Evolutionary conservation across 352 stramenopile species (phyloP).

Genomic region (Pythium oligandrum): DNA sequence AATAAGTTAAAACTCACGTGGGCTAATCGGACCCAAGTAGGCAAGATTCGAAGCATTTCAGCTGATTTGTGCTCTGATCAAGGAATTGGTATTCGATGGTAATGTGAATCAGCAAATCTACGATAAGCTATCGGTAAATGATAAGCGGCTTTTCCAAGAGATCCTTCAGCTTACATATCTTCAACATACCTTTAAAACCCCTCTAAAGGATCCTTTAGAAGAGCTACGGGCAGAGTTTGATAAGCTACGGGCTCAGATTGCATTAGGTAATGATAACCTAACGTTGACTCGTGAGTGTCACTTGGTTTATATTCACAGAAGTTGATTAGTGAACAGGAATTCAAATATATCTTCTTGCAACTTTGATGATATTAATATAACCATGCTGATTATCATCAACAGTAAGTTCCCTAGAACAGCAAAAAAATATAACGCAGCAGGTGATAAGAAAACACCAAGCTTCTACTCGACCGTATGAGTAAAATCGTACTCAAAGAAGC

Average conservation of each 20-base stretch:
- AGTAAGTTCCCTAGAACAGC: no score
- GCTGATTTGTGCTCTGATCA: slow-evolving; percentile 6
- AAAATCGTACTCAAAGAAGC: no score
- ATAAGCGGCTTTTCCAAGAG: no score
- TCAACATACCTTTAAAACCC: slow-evolving; percentile 6
- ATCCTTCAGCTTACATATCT: no score
- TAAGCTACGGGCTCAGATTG: slow-evolving; percentile 5
- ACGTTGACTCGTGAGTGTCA: slow-evolving; percentile 7
- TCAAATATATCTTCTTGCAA: slow-evolving; percentile 7
- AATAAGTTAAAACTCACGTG: slow-evolving; percentile 9
- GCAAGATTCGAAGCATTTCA: slow-evolving; percentile 2
- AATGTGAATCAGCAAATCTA: no score
- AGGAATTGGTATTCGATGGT: slow-evolving; percentile 9
- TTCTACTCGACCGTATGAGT: no score
- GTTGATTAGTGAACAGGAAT: slow-evolving; percentile 7
- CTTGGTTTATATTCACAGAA: slow-evolving; percentile 11
- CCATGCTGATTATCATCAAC: no score
- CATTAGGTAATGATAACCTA: slow-evolving; percentile 10
- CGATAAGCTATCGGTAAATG: no score
- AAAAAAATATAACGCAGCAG: no score
- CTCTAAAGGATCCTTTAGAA: slow-evolving; percentile 3
- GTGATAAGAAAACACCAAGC: no score
- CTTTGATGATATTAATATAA: no score
- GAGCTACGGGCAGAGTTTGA: slow-evolving; percentile 8
- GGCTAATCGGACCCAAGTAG: no score